Base-by-base conservation (phyloP, 179 eudicot species). In the Monotropa hypopitys region DNA sequence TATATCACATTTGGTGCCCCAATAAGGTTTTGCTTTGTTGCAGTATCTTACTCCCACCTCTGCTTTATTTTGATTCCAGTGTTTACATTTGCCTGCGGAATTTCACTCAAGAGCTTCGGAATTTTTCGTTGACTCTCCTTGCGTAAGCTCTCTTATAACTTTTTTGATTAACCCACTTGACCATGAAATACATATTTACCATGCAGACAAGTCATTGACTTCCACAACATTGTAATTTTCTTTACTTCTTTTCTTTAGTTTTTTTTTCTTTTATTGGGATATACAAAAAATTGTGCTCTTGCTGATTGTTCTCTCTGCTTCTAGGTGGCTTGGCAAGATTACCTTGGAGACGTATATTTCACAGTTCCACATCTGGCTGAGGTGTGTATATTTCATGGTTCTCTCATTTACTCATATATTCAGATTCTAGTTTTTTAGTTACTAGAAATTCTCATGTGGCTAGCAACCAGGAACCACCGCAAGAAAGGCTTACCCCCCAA, bases 281-380 rank as follows among this genome's bases (percentile, higher is more conserved):
- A 2, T 43, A 38, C 11, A 15, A 43, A 63, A 65, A 21, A 7
- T 62, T 46, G 42, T 76, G 23, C 68, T 70, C 28, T 76, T 28
- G 16, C 53, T 83, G 67, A 80, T 40, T 73, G 43, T 78, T 51
- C 70, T 77, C 65, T 78, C 21, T 76, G 70, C 78, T 68, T 75
- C 79, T 87, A 95, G 99, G 80, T 95, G 99, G 99, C 99, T 95
- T 11, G 99, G 99, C 63, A 93, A 95, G 87, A 78, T 93, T 74
- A 95, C 99, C 46, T 81, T 95, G 86, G 99, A 95, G 87, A 95
- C 99, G 5, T 95, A 95, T 83, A 95, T 95, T 79, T 93, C 98
- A 57, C 99, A 95, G 85, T 89, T 95, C 76, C 99, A 95, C 76
- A 95, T 95, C 79, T 93, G 98, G 99, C 81, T 95, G 86, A 90